A percentile compares a stretch with the other conserved stretches of the same genome.
These are phyloP conservation scores for Esteya vermicola DNA, from an alignment of 2,329 filamentous ascomycete genomes.

Conservation along the genomic window DNA sequence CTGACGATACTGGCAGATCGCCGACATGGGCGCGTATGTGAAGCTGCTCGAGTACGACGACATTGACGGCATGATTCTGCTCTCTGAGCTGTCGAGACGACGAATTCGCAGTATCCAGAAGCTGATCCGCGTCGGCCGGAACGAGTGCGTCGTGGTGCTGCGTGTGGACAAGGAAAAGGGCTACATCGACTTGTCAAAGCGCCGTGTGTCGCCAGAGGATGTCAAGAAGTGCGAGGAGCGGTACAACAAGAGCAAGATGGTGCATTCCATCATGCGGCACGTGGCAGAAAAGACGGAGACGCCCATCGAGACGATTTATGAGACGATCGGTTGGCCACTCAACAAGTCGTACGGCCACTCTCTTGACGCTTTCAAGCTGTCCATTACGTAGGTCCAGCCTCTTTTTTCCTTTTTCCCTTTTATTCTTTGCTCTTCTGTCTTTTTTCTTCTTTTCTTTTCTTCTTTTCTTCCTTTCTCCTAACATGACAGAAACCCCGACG, in stretches of 20 bases:
- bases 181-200: constrained; percentile 98
- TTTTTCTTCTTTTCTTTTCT: background rate
- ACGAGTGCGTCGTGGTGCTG: constrained; percentile 96
- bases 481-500: constrained; percentile 63
- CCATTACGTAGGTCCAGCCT: constrained; percentile 62
- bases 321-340: constrained; percentile 89
- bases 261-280: constrained; percentile 97
- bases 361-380: constrained; percentile 97
- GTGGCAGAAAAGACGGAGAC: constrained; percentile 93
- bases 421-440: background rate
- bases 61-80: constrained; percentile 99
- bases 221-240: constrained; percentile 97
- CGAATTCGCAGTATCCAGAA: constrained; percentile 99
- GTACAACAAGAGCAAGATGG: constrained; percentile 99
- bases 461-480: background rate
- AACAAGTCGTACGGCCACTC: constrained; percentile 96
- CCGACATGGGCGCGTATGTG: constrained; percentile 99
- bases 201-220: constrained; percentile 92
- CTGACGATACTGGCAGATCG: too few species aligned
- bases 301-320: constrained; percentile 89
- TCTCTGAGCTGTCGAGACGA: constrained; percentile 92
- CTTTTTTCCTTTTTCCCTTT: background rate
- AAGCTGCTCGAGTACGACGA: constrained; percentile 99
- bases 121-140: constrained; percentile 92
- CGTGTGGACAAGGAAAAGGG: constrained; percentile 98